Evolutionary conservation across 345 rosid species (phyloP), one percentile per base, ranked within the genome.

Genomic region (Arabidopsis suecica): DNA sequence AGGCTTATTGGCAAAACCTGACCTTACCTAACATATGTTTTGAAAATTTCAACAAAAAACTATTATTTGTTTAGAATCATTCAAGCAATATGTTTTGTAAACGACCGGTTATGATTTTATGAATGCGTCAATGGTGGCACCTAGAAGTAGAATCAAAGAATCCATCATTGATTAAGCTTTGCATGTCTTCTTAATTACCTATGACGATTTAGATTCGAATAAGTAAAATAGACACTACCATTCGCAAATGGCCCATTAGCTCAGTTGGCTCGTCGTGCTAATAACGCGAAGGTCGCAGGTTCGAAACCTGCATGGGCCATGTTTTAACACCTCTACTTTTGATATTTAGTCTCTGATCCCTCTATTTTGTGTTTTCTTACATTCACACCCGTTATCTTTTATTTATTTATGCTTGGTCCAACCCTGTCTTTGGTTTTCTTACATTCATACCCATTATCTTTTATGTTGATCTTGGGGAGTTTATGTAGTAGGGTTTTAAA

Each of bases 191-290:
- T 37, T 37, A 9, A 0, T 37, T 1, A 6, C 9, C 40, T 36
- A 33, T 16, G 18, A 16, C 18, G 18, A 16, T 16, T 16, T 16
- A 16, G 18, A 16, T 34, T 34, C 37, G 6, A 34, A 34, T 34
- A 5, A 6, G 36, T 33, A 33, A 33, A 33, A 7, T 7, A 33
- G 6, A 34, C 5, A 34, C 37, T 0, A 34, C 1, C 7, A 28
- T 3, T 28, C 3, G 32, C 34, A 18, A 18, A 6, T 2, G 81
- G 73, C 81, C 81, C 34, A 81, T 86, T 84, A 84, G 87, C 86
- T 89, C 87, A 86, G 97, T 3, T 88, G 96, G 97, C 86, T 88
- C 89, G 92, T 89, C 88, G 91, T 89, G 93, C 89, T 88, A 91
- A 88, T 89, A 85, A 89, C 96, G 97, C 93, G 86, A 88, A 87